A percentile compares a stretch with the other conserved stretches of the same genome.
Evolutionary conservation across 2,329 filamentous ascomycete genomes (phyloP).

Genomic region (Aspergillus ustus): DNA sequence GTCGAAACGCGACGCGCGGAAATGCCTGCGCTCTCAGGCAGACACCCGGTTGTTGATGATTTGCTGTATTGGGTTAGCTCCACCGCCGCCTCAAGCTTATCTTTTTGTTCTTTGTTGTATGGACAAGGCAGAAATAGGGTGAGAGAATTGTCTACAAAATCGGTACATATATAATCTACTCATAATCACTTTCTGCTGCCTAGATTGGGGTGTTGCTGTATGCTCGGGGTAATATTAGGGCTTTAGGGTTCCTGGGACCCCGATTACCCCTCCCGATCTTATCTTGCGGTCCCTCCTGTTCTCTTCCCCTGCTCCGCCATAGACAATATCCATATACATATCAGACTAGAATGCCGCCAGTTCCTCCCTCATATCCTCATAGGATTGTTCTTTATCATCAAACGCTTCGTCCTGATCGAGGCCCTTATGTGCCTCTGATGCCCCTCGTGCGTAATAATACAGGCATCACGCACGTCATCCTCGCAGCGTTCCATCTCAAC

Average conservation of each 20-base stretch:
- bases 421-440: slow-evolving; percentile 63
- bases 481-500: slow-evolving; percentile 87
- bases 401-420: slow-evolving; percentile 62
- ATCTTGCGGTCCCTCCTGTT: neutral
- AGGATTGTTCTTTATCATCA: slow-evolving; percentile 62
- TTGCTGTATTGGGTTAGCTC: slow-evolving; percentile 10
- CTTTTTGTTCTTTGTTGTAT: neutral
- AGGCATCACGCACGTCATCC: slow-evolving; percentile 77
- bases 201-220: neutral
- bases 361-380: slow-evolving; percentile 27
- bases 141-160: neutral
- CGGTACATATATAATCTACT: neutral
- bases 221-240: neutral
- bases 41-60: slow-evolving; percentile 9
- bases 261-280: neutral
- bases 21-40: slow-evolving; percentile 13
- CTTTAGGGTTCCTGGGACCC: neutral
- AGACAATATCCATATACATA: neutral
- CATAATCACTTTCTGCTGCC: neutral
- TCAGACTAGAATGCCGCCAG: neutral
- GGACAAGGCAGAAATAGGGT: neutral
- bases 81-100: neutral
- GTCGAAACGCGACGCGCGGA: slow-evolving; percentile 13
- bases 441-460: slow-evolving; percentile 64
- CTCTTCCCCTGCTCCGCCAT: neutral